These are phyloP conservation scores for Madurella fahalii DNA, from an alignment of 2,329 filamentous ascomycete genomes.

Conservation along the genomic window DNA sequence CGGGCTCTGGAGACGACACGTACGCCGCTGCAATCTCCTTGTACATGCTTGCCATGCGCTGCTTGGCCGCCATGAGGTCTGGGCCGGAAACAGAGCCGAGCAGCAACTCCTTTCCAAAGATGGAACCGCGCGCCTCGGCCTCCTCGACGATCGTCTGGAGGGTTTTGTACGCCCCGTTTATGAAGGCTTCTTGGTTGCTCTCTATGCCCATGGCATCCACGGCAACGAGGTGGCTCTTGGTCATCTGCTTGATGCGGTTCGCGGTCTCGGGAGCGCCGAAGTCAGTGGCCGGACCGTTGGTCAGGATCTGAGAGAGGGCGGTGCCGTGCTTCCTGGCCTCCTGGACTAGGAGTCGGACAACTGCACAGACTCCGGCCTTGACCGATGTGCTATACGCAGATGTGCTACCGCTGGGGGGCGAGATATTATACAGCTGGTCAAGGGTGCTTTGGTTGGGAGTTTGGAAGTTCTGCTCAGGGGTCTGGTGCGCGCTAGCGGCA, in stretches of 20 bases:
- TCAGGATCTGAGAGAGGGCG: slow-evolving; percentile 3
- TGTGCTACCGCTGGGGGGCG: slow-evolving; percentile 2
- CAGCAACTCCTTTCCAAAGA: slow-evolving; percentile 9
- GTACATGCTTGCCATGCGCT: slow-evolving; percentile 4
- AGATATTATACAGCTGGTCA: background rate
- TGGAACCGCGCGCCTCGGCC: slow-evolving; percentile 1
- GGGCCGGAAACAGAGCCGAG: background rate
- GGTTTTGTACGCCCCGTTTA: slow-evolving; percentile 5
- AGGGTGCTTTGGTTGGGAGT: no score
- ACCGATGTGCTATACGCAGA: background rate
- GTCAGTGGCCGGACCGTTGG: slow-evolving; percentile 3
- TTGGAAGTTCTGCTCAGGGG: background rate
- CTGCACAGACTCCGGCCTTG: slow-evolving; percentile 10
- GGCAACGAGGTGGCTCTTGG: background rate
- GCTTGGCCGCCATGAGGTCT: background rate
- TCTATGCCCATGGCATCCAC: background rate
- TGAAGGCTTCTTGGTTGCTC: slow-evolving; percentile 3
- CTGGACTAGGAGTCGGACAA: background rate
- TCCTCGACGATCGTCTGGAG: slow-evolving; percentile 8
- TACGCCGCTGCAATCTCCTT: slow-evolving; percentile 3
- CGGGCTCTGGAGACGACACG: background rate
- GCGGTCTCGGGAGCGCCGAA: background rate
- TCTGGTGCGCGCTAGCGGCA: background rate
- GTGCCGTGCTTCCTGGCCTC: slow-evolving; percentile 5
- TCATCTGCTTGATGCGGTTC: slow-evolving; percentile 1